These are phyloP conservation scores for Talaromyces islandicus DNA, from an alignment of 2,329 filamentous ascomycete genomes.

Conservation along the genomic window DNA sequence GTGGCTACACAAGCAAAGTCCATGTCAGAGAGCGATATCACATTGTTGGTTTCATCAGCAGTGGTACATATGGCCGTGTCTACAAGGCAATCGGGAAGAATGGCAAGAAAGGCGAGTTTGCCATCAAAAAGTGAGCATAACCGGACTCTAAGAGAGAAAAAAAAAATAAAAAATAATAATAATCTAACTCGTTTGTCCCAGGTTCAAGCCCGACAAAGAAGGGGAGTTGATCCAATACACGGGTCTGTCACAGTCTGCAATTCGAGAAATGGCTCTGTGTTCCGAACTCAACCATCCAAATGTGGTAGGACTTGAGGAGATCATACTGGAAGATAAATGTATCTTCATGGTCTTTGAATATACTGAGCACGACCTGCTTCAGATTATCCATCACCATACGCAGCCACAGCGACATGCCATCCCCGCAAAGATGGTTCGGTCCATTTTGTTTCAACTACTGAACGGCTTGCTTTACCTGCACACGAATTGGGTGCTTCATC, in stretches of 20 bases:
- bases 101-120: constrained; percentile 74
- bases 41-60: constrained; percentile 96
- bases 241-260: constrained; percentile 92
- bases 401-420: constrained; percentile 84
- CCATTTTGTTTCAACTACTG: constrained; percentile 90
- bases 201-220: constrained; percentile 96
- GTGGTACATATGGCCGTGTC: constrained; percentile 93
- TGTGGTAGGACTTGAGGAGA: constrained; percentile 85
- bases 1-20: constrained; percentile 63
- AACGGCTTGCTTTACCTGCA: constrained; percentile 94
- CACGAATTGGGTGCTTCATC: constrained; percentile 93
- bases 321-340: constrained; percentile 96
- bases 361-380: constrained; percentile 91
- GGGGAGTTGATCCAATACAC: constrained; percentile 93
- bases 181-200: constrained; percentile 23
- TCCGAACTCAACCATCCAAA: constrained; percentile 85
- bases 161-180: no score
- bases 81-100: constrained; percentile 86
- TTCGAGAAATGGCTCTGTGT: constrained; percentile 95
- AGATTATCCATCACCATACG: constrained; percentile 97
- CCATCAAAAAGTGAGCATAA: constrained; percentile 80
- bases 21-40: constrained; percentile 90
- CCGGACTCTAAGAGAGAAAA: background rate
- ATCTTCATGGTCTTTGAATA: constrained; percentile 99
- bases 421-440: constrained; percentile 80